A percentile compares a stretch with the other conserved stretches of the same genome.
phyloP scores from a whole-genome alignment of 176 grass and related monocot genomes.

The Cocos nucifera region DNA sequence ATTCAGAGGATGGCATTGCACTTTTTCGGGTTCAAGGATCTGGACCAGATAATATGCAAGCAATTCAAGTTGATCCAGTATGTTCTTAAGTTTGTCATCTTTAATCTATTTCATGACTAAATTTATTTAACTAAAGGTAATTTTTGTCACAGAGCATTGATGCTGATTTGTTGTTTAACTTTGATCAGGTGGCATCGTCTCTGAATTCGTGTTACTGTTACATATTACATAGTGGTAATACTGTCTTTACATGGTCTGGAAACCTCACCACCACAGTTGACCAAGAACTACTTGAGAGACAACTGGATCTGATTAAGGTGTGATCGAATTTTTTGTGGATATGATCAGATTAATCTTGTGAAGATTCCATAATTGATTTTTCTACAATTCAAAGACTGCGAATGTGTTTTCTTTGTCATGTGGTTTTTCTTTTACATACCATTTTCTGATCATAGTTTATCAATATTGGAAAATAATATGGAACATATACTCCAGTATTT shows the following conservation, averaged over 20 bases:
- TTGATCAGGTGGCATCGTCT: conserved; percentile 69
- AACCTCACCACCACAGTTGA: conserved; percentile 77
- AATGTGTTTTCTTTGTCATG: no score
- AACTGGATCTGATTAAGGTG: conserved; percentile 97
- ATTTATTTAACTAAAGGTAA: no score
- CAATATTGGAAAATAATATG: no score
- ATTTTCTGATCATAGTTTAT: no score
- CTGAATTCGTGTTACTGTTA: conserved; percentile 97
- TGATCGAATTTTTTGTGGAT: conserved; percentile 9
- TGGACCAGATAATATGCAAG: conserved; percentile 99
- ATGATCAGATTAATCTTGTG: conserved; percentile 1
- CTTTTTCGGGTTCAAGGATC: conserved; percentile 91
- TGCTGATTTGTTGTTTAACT: conserved; percentile 12
- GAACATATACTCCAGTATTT: no score
- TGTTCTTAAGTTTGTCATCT: conserved; percentile 19
- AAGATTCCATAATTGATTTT: no score
- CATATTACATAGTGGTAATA: conserved; percentile 84
- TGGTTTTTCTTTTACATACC: no score
- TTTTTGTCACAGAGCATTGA: no score
- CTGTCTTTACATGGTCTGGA: conserved; percentile 88
- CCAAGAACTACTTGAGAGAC: conserved; percentile 93
- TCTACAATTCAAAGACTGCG: no score
- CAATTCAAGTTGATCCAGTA: conserved; percentile 99
- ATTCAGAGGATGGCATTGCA: conserved; percentile 81
- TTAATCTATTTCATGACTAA: no score